Evolutionary conservation across 805 yeast genomes (phyloP).

Genomic region (Starmerella floris): DNA sequence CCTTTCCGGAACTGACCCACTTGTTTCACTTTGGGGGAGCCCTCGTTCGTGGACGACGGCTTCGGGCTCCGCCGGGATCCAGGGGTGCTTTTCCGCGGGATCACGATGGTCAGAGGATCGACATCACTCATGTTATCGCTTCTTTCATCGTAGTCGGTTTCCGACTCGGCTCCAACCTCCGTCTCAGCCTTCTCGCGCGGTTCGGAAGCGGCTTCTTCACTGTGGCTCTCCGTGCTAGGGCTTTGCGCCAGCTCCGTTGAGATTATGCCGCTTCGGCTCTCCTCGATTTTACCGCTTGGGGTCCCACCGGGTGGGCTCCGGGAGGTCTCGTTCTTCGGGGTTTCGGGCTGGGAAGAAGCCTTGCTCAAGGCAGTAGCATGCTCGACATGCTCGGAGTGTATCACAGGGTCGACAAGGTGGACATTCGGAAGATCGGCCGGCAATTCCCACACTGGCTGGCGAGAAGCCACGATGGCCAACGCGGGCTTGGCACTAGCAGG

Average conservation of each 20-base stretch:
- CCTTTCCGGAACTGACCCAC: too few relatives aligned
- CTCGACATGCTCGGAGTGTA: neutral
- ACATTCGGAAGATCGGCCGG: neutral
- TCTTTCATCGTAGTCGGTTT: neutral
- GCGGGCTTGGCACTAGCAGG: slow-evolving; percentile 24
- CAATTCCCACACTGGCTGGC: slow-evolving; percentile 14
- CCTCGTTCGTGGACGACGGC: neutral
- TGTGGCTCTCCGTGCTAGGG: neutral
- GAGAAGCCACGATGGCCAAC: slow-evolving; percentile 13
- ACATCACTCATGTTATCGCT: too few relatives aligned
- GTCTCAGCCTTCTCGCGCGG: neutral
- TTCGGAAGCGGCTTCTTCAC: neutral
- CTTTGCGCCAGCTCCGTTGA: neutral
- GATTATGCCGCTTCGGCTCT: too few relatives aligned
- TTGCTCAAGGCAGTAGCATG: too few relatives aligned
- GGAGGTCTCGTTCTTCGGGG: too few relatives aligned
- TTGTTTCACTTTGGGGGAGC: neutral
- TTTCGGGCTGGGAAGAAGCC: too few relatives aligned
- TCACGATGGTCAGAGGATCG: neutral
- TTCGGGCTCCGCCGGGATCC: neutral
- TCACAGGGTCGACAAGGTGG: neutral
- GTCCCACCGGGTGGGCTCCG: too few relatives aligned
- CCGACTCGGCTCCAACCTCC: neutral
- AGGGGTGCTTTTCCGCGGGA: neutral
- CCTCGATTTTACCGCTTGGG: too few relatives aligned